Percentiles rank a stretch among this genome's conserved stretches.
phyloP scores from a whole-genome alignment of 371 early-diverging fungal species.

The Syncephalis plumigaleata region DNA sequence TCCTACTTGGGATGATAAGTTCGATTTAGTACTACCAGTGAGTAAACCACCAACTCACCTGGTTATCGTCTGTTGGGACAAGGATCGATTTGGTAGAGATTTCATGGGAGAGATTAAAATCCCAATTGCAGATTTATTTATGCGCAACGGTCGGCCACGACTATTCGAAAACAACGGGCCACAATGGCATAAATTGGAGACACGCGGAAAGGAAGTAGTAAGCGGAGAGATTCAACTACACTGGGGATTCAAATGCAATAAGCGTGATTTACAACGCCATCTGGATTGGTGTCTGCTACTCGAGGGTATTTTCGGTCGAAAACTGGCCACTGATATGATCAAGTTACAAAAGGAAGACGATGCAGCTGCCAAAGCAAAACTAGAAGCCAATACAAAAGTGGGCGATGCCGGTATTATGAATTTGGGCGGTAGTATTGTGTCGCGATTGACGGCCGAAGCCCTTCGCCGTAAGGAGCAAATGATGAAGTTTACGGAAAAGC shows the following conservation, averaged over 20 bases:
- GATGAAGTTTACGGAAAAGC: too few species aligned
- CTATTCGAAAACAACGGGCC: constrained; percentile 1
- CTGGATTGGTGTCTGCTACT: neutral
- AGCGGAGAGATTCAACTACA: constrained; percentile 17
- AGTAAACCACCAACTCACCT: constrained; percentile 21
- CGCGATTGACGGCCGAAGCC: too few species aligned
- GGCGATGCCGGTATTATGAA: too few species aligned
- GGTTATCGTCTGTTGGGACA: constrained; percentile 37
- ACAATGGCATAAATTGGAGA: constrained; percentile 2
- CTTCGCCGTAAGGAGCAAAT: too few species aligned
- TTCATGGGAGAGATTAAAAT: constrained; percentile 43
- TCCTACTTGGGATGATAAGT: constrained; percentile 57
- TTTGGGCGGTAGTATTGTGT: too few species aligned
- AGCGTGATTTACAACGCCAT: constrained; percentile 2
- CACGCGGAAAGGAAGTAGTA: constrained; percentile 11
- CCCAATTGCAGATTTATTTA: constrained; percentile 31
- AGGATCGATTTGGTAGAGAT: constrained; percentile 33
- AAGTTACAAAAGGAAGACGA: too few species aligned
- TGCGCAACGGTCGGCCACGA: constrained; percentile 14
- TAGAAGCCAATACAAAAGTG: too few species aligned
- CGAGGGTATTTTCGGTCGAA: too few species aligned
- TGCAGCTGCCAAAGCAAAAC: too few species aligned
- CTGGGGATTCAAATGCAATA: constrained; percentile 9
- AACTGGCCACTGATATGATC: too few species aligned
- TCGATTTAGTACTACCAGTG: constrained; percentile 34